Evolutionary conservation across 306 rosid species (phyloP).

Genomic region (Erythrophleum fordii): DNA sequence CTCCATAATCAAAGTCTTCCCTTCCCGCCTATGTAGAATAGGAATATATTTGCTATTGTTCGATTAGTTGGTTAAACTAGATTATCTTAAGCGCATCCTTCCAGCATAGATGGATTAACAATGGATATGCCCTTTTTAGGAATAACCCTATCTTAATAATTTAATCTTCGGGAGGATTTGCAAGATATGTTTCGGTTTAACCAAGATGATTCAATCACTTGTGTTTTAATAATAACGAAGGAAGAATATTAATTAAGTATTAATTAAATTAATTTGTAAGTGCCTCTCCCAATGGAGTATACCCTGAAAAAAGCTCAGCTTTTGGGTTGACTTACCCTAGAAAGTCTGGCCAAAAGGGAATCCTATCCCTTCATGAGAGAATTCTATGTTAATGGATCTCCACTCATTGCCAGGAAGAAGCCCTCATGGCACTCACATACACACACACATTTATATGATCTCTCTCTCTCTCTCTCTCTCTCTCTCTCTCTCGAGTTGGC

Average conservation of each 20-base stretch:
- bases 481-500: not conserved
- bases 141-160: not conserved
- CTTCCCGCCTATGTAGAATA: not conserved
- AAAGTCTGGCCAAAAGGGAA: slow-evolving; percentile 83
- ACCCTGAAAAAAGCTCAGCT: slow-evolving; percentile 53
- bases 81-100: slow-evolving; percentile 26
- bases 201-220: not conserved
- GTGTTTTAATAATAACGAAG: not conserved
- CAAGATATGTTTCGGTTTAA: not conserved
- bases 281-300: not conserved
- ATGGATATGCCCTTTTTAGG: no score
- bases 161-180: not conserved
- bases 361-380: slow-evolving; percentile 72
- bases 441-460: not conserved
- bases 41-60: slow-evolving; percentile 6
- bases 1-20: not conserved
- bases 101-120: no score
- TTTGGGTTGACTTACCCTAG: slow-evolving; percentile 85
- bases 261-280: not conserved
- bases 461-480: not conserved
- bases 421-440: slow-evolving; percentile 39
- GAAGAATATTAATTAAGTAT: not conserved
- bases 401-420: slow-evolving; percentile 65
- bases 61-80: not conserved
- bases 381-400: slow-evolving; percentile 59